A percentile compares a stretch with the other conserved stretches of the same genome.
phyloP scores from a whole-genome alignment of 1,284 basidiomycete species.

The Leucoagaricus sp. region DNA sequence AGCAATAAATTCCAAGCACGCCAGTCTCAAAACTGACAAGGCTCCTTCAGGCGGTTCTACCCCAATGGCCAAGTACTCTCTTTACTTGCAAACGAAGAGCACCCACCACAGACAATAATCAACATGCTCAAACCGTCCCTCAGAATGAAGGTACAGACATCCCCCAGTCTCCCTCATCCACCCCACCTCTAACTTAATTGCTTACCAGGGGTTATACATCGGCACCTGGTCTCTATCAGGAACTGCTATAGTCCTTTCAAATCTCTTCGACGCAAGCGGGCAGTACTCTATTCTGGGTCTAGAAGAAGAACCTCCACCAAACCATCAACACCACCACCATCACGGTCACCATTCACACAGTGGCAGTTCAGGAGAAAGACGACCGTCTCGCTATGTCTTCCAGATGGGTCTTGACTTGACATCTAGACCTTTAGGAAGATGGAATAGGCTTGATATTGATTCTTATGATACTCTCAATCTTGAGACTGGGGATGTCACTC shows the following conservation, averaged over 20 bases:
- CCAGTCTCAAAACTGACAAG: not conserved
- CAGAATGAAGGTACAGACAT: constrained; percentile 70
- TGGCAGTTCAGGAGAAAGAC: not conserved
- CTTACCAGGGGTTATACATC: constrained; percentile 73
- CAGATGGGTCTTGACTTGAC: constrained; percentile 80
- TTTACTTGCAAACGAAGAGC: constrained; percentile 82
- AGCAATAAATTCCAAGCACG: constrained; percentile 27
- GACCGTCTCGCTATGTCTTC: constrained; percentile 69
- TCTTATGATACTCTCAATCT: constrained; percentile 77
- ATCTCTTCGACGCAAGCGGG: constrained; percentile 58
- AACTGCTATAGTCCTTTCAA: constrained; percentile 58
- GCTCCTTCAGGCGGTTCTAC: constrained; percentile 74
- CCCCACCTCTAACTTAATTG: constrained; percentile 2
- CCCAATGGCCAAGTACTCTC: constrained; percentile 87
- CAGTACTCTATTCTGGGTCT: constrained; percentile 23
- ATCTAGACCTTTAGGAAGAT: constrained; percentile 81
- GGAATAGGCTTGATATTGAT: constrained; percentile 85
- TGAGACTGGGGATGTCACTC: constrained; percentile 72
- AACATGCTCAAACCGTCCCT: constrained; percentile 75
- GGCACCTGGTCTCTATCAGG: constrained; percentile 70
- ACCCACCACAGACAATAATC: constrained; percentile 74
- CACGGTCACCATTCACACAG: not conserved
- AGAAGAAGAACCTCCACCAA: not conserved
- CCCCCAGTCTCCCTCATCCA: not conserved
- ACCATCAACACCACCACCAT: not conserved